These are phyloP conservation scores for Cystofilobasidium capitatum DNA, from an alignment of 768 basidiomycete genomes.

Conservation along the genomic window DNA sequence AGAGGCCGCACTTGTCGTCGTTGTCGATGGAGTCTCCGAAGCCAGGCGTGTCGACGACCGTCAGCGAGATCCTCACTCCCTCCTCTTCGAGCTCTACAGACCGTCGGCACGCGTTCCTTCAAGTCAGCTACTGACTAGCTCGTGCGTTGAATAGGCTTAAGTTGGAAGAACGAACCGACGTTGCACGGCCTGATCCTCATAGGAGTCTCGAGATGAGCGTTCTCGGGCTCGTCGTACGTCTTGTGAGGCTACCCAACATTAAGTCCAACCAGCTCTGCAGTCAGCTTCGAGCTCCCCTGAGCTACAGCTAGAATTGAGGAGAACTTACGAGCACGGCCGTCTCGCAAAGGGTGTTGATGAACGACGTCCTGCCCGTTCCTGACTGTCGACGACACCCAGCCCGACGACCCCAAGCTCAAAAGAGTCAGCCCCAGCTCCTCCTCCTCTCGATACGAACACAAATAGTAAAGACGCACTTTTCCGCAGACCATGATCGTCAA, in stretches of 20 bases:
- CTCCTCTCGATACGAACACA: slow-evolving; percentile 21
- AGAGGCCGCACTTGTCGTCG: slow-evolving; percentile 76
- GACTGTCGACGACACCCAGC: not conserved
- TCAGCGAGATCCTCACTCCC: slow-evolving; percentile 92
- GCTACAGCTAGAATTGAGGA: not conserved
- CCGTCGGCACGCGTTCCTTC: not conserved
- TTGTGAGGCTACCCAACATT: slow-evolving; percentile 6
- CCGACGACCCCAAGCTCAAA: slow-evolving; percentile 6
- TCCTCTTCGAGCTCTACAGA: slow-evolving; percentile 88
- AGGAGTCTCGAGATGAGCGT: slow-evolving; percentile 83
- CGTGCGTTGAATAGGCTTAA: not conserved
- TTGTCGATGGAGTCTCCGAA: slow-evolving; percentile 99
- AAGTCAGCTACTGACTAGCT: not conserved
- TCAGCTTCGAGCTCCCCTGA: not conserved
- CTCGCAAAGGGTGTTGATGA: slow-evolving; percentile 91
- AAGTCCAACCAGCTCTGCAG: not conserved
- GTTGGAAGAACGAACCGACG: slow-evolving; percentile 68
- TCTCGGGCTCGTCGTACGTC: slow-evolving; percentile 47
- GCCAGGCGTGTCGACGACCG: slow-evolving; percentile 96
- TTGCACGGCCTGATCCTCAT: slow-evolving; percentile 91
- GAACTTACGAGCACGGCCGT: slow-evolving; percentile 18
- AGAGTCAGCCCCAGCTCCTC: slow-evolving; percentile 15
- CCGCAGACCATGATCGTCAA: slow-evolving; percentile 95
- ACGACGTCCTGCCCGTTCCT: slow-evolving; percentile 21
- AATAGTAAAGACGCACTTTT: slow-evolving; percentile 36